phyloP scores from a whole-genome alignment of 139 green algal species.

The Tetradesmus obliquus region DNA sequence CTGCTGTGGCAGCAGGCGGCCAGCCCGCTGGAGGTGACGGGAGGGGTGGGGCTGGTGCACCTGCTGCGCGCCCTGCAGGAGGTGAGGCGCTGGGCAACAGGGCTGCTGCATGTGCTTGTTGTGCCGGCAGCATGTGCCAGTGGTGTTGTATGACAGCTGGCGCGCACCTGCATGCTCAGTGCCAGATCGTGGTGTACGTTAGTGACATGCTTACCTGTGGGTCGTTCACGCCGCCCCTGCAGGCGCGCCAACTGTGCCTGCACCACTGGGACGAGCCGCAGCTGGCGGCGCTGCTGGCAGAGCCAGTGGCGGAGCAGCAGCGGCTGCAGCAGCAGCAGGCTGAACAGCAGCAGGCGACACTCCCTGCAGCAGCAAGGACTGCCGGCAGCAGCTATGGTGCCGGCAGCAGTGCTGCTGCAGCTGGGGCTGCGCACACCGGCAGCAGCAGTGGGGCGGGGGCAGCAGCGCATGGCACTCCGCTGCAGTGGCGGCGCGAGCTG shows the following conservation, averaged over 20 bases:
- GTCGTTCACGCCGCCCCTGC: neutral
- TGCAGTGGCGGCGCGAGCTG: neutral
- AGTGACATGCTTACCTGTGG: neutral
- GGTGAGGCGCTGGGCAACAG: conserved; percentile 9
- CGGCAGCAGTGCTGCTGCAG: neutral
- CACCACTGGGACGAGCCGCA: conserved; percentile 41
- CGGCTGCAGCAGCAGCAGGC: conserved; percentile 1
- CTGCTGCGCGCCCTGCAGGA: conserved; percentile 29
- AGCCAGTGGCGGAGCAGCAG: conserved; percentile 6
- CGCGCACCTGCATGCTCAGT: neutral
- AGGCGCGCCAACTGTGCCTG: conserved; percentile 30
- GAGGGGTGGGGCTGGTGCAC: conserved; percentile 28
- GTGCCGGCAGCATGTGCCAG: neutral
- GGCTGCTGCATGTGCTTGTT: neutral
- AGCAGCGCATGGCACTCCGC: neutral
- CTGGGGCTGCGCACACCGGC: neutral
- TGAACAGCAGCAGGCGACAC: neutral
- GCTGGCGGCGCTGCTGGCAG: conserved; percentile 20
- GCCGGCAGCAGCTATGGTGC: neutral
- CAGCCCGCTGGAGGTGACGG: neutral
- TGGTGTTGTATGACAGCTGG: neutral
- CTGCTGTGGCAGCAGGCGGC: conserved; percentile 43
- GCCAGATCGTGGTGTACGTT: neutral
- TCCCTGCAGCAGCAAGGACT: neutral
- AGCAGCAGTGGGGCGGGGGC: neutral